phyloP scores from a whole-genome alignment of 371 early-diverging fungal species.

The Mucor sp. region DNA sequence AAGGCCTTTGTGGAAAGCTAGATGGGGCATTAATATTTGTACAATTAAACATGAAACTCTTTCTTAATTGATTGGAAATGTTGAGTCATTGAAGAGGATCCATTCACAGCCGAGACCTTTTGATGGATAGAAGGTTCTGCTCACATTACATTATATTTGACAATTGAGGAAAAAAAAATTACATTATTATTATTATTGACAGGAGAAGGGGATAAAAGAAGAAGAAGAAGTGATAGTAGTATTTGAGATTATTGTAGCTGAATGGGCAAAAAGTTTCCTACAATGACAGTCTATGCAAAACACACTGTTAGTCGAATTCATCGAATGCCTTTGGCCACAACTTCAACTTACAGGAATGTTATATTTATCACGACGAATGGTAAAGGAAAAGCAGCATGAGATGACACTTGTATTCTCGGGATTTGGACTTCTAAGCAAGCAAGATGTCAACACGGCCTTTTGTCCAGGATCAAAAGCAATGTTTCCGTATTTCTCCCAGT shows the following conservation, averaged over 20 bases:
- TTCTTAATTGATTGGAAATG: background rate
- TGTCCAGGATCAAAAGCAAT: constrained; percentile 95
- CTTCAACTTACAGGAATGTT: constrained; percentile 65
- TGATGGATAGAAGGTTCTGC: no score
- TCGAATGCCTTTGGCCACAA: background rate
- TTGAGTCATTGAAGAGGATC: no score
- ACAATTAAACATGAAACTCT: background rate
- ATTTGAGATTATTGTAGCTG: constrained; percentile 35
- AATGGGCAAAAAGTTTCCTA: constrained; percentile 84
- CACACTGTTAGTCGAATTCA: background rate
- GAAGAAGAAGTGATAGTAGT: background rate
- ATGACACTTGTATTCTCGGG: constrained; percentile 59
- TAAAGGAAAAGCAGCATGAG: constrained; percentile 90
- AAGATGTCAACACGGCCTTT: constrained; percentile 92
- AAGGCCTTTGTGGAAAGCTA: constrained; percentile 29
- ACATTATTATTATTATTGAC: background rate
- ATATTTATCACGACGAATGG: constrained; percentile 89
- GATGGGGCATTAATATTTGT: background rate
- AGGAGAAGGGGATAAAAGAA: background rate
- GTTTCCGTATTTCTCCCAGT: constrained; percentile 93
- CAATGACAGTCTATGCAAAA: constrained; percentile 66
- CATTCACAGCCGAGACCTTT: no score
- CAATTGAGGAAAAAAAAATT: background rate
- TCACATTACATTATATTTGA: background rate
- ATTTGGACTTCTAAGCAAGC: constrained; percentile 66